Conservation (phyloP, 2,329 filamentous ascomycete species). For the Fusarium buxicola region DNA sequence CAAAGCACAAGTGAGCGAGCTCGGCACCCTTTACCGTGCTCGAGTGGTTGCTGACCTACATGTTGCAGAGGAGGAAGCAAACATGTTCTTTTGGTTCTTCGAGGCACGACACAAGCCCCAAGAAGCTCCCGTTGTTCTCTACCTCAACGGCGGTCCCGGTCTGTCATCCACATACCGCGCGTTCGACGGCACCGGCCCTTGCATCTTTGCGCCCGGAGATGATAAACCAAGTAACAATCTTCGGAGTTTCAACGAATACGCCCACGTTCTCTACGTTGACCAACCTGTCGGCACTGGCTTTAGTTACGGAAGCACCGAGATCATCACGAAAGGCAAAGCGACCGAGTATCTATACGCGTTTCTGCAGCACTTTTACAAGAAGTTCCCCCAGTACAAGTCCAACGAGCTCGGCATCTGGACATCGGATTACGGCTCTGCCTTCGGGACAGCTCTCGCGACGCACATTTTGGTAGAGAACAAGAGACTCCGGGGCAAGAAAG, state of each 20-base stretch:
- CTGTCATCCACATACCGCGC: slow-evolving; percentile 2
- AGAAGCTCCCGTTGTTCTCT: slow-evolving; percentile 5
- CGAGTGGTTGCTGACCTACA: no score
- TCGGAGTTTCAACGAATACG: slow-evolving; percentile 11
- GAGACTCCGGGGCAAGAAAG: background rate
- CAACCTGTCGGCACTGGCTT: slow-evolving; percentile 6
- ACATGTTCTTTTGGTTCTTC: slow-evolving; percentile 21
- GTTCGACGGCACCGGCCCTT: slow-evolving; percentile 13
- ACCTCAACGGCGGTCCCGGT: slow-evolving; percentile 15
- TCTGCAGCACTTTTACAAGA: slow-evolving; percentile 2
- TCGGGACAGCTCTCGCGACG: slow-evolving; percentile 2
- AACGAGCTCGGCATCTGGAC: slow-evolving; percentile 15
- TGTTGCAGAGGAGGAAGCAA: background rate
- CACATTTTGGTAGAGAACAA: slow-evolving; percentile 4
- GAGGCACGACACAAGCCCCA: background rate
- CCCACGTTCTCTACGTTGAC: slow-evolving; percentile 20
- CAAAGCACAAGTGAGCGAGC: background rate
- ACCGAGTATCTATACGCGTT: slow-evolving; percentile 5
- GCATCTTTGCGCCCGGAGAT: background rate
- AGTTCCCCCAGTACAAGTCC: background rate
- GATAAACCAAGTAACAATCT: background rate
- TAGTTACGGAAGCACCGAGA: slow-evolving; percentile 4
- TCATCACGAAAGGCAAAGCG: background rate
- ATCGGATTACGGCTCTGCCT: slow-evolving; percentile 7
- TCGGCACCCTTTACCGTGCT: no score